Evolutionary conservation across 768 basidiomycete species (phyloP), one percentile per base, ranked within the genome.

Genomic region (Lactifluus pinguis): DNA sequence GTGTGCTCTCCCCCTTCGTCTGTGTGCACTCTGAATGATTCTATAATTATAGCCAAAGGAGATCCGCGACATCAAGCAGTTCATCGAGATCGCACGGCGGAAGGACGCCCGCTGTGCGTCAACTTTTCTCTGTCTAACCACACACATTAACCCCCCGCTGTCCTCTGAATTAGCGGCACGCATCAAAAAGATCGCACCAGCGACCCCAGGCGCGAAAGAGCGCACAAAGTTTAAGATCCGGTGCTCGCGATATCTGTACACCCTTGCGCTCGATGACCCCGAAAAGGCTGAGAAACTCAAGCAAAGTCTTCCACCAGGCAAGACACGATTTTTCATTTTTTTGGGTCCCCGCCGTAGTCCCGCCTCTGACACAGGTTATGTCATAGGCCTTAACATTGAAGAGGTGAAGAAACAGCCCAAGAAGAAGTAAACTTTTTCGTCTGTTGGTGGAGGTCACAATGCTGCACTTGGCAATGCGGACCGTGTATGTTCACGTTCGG

Each of bases 161-260:
- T 6, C 11, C 38, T 38, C 38, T 38, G 11, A 21, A 7, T 29
- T 75, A 98, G 95, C 92, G 82, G 93, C 91, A 62, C 91, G 93
- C 76, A 97, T 98, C 84, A 98, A 98, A 81, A 97, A 95, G 81
- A 87, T 87, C 63, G 79, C 83, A 61, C 77, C 88, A 42, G 83
- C 80, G 73, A 75, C 79, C 34, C 73, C 84, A 38, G 80, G 81
- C 53, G 87, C 83, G 69, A 92, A 92, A 78, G 79, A 80, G 39
- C 80, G 84, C 76, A 95, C 90, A 72, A 99, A 98, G 79, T 98
- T 98, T 86, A 99, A 99, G 83, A 85, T 99, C 72, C 84, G 97
- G 74, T 98, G 95, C 80, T 88, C 90, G 62, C 83, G 90, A 74
- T 94, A 94, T 76, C 86, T 95, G 63, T 99, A 99, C 86, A 98